These are phyloP conservation scores for Parachaetomium inaequale DNA, from an alignment of 495 filamentous ascomycete species.

Conservation along the genomic window DNA sequence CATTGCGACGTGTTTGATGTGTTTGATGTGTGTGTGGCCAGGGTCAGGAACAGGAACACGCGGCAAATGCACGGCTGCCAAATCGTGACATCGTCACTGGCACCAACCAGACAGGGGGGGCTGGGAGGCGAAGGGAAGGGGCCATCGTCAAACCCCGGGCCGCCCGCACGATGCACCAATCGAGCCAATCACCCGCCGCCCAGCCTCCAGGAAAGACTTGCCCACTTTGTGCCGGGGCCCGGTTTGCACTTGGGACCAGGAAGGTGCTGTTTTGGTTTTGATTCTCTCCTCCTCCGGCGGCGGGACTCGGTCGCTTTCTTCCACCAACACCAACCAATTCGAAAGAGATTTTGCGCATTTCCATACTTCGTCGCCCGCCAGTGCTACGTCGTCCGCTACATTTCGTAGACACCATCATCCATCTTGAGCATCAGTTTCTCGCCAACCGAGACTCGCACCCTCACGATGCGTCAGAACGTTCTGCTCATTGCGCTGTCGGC, in stretches of 20 bases:
- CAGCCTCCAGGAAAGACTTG: constrained; percentile 18
- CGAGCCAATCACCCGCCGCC: constrained; percentile 27
- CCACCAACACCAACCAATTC: not conserved
- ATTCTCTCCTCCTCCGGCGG: not conserved
- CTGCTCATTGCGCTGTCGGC: constrained; percentile 34
- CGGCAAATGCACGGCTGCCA: not conserved
- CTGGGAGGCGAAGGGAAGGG: not conserved
- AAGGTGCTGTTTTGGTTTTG: not conserved
- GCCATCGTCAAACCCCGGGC: not conserved
- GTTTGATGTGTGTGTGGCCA: not conserved
- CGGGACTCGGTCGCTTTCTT: not conserved
- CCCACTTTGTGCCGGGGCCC: constrained; percentile 21
- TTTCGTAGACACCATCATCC: constrained; percentile 4
- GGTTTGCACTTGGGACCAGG: not conserved
- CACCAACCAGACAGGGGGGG: not conserved
- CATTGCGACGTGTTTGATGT: not conserved
- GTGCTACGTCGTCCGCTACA: not conserved
- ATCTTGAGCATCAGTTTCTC: constrained; percentile 10
- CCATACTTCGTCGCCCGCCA: not conserved
- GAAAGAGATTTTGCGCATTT: not conserved
- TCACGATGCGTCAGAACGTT: constrained; percentile 33
- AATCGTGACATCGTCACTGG: not conserved
- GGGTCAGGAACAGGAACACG: not conserved
- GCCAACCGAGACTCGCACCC: not conserved
- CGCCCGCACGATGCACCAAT: not conserved